Conservation (phyloP, 75 land plant genomes). For the Chamaecyparis obtusa region DNA sequence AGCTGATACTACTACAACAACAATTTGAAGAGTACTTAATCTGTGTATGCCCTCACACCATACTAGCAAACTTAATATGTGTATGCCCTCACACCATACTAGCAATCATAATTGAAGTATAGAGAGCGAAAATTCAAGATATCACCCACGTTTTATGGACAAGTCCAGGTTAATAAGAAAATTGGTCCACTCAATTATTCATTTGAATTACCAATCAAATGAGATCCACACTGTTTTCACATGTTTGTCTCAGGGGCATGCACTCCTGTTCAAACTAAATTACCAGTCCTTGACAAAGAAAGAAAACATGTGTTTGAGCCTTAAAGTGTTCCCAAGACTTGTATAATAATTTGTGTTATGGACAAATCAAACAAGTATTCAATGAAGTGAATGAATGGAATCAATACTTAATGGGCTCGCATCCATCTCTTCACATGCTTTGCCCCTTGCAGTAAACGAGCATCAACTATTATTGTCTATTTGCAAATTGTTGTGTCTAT, state of each 20-base stretch:
- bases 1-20: neutral
- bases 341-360: neutral
- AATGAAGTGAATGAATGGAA: neutral
- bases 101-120: neutral
- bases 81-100: too few species aligned
- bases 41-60: neutral
- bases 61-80: neutral
- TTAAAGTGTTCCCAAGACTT: neutral
- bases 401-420: neutral
- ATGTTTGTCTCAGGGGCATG: neutral
- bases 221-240: neutral
- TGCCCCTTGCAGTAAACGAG: neutral
- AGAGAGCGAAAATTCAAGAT: neutral
- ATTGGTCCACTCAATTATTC: neutral
- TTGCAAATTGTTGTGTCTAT: neutral
- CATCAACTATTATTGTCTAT: neutral
- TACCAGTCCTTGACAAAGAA: neutral
- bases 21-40: too few species aligned
- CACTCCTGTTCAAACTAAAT: neutral
- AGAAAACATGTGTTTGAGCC: neutral
- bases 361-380: neutral
- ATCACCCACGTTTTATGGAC: neutral
- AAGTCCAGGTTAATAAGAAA: neutral
- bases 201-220: neutral
- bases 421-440: neutral